A percentile compares a stretch with the other conserved stretches of the same genome.
These are phyloP conservation scores for Chloromonas sp. DNA, from an alignment of 163 green algal genomes.

Conservation along the genomic window DNA sequence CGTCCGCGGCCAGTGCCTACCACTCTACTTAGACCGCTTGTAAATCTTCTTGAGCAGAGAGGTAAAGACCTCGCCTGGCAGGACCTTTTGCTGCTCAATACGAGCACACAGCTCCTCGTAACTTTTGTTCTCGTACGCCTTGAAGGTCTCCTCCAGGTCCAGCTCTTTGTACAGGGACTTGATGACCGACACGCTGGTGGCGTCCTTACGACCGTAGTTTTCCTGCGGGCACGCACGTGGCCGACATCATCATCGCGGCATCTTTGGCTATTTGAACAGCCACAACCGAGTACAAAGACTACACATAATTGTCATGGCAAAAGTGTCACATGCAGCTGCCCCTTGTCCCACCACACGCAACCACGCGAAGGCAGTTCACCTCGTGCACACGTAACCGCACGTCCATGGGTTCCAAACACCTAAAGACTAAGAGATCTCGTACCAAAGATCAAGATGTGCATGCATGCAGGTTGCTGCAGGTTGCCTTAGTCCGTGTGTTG, in stretches of 20 bases:
- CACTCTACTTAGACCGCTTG: slow-evolving; percentile 85
- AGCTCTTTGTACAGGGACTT: slow-evolving; percentile 90
- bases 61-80: slow-evolving; percentile 81
- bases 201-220: slow-evolving; percentile 86
- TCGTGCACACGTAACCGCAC: too few species aligned
- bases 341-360: background rate
- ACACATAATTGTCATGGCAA: background rate
- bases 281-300: background rate
- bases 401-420: too few species aligned
- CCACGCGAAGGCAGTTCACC: background rate
- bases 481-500: background rate
- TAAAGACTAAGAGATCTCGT: too few species aligned
- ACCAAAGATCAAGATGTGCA: too few species aligned
- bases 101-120: slow-evolving; percentile 58
- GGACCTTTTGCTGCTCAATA: slow-evolving; percentile 75
- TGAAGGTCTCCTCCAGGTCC: slow-evolving; percentile 76
- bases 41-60: slow-evolving; percentile 94
- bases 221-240: slow-evolving; percentile 39
- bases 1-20: too few species aligned
- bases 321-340: background rate
- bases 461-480: background rate
- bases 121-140: slow-evolving; percentile 76
- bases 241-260: background rate
- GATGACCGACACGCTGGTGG: slow-evolving; percentile 61
- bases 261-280: background rate